A percentile compares a stretch with the other conserved stretches of the same genome.
Conservation (phyloP, 176 grass and related monocot species). For the Juncus inflexus region DNA sequence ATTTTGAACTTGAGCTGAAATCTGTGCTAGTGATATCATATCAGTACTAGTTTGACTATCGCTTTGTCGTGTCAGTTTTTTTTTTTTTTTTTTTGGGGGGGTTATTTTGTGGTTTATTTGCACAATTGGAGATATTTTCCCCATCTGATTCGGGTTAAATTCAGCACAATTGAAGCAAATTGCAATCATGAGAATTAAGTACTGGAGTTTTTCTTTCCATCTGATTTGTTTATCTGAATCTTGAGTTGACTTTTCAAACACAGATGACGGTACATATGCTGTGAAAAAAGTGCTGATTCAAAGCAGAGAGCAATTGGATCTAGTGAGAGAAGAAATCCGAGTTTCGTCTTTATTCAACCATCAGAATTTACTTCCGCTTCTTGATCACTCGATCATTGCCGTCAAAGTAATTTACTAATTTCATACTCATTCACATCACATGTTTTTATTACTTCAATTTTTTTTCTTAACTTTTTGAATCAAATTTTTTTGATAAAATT, state of each 20-base stretch:
- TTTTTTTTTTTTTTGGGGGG: no score
- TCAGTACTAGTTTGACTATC: no score
- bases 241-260: neutral
- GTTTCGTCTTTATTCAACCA: slow-evolving; percentile 77
- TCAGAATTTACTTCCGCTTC: slow-evolving; percentile 76
- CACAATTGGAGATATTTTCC: no score
- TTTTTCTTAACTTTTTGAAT: neutral
- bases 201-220: neutral
- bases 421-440: neutral
- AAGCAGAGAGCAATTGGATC: slow-evolving; percentile 80
- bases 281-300: slow-evolving; percentile 94
- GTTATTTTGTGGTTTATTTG: neutral
- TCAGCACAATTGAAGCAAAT: no score
- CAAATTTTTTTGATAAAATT: slow-evolving; percentile 32
- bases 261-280: slow-evolving; percentile 81
- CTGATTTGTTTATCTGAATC: neutral
- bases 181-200: no score
- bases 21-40: neutral
- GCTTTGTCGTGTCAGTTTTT: no score
- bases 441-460: neutral
- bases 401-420: slow-evolving; percentile 52
- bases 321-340: slow-evolving; percentile 88
- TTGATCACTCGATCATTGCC: slow-evolving; percentile 73
- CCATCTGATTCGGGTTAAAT: no score
- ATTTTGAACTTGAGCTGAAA: neutral